phyloP scores from a whole-genome alignment of 352 stramenopile genomes.

The Globisporangium recalcitrans region DNA sequence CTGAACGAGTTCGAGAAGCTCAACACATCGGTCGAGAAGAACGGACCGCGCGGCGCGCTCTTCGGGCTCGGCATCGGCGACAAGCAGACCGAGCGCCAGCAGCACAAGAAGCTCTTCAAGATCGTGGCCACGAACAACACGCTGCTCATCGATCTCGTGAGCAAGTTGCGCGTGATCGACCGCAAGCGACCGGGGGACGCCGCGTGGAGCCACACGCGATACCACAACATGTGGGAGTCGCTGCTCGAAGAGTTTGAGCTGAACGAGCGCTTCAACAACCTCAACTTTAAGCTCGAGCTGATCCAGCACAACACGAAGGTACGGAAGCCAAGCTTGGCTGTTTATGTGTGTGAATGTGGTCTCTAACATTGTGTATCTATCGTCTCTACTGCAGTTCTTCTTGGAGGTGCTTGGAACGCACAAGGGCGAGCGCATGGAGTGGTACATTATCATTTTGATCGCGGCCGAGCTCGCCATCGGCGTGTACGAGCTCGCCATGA shows the following conservation, averaged over 20 bases:
- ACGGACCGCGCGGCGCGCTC: conserved; percentile 60
- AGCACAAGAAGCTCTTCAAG: conserved; percentile 79
- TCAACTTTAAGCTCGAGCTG: conserved; percentile 97
- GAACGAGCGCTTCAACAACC: conserved; percentile 92
- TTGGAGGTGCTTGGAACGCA: conserved; percentile 95
- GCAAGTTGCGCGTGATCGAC: conserved; percentile 95
- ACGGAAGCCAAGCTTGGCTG: conserved; percentile 1
- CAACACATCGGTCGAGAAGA: conserved; percentile 84
- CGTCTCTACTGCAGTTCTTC: conserved; percentile 91
- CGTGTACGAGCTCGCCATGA: conserved; percentile 75
- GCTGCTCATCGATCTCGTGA: conserved; percentile 95
- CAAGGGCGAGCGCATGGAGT: conserved; percentile 93
- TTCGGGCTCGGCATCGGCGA: conserved; percentile 48
- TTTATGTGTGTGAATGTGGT: no score
- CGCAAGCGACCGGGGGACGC: conserved; percentile 88
- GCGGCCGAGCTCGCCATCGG: conserved; percentile 91
- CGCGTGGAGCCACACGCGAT: conserved; percentile 94
- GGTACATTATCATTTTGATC: conserved; percentile 98
- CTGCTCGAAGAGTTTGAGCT: conserved; percentile 92
- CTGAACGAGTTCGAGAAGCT: conserved; percentile 92
- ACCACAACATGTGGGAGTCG: conserved; percentile 90
- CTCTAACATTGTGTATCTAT: conserved; percentile 6
- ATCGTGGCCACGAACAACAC: conserved; percentile 96
- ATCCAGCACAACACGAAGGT: conserved; percentile 98
- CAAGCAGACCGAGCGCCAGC: conserved; percentile 60